Conservation (phyloP, 73 alveolate genomes). For the Blepharisma stoltei region DNA sequence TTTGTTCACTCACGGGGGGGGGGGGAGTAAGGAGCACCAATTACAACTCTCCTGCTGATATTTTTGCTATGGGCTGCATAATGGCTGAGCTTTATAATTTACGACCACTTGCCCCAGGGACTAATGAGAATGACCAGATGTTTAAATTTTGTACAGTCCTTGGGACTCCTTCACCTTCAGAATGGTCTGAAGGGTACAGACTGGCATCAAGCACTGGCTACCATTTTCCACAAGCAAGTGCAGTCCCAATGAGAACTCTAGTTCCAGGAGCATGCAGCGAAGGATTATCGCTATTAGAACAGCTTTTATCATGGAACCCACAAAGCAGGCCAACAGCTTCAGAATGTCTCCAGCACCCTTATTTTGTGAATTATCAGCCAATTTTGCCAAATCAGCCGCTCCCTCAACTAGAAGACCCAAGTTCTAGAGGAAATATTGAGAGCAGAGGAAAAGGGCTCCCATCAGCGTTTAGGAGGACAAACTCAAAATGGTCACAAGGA, state of each 20-base stretch:
- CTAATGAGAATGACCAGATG: constrained; percentile 97
- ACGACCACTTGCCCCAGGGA: constrained; percentile 96
- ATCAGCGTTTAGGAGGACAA: not conserved
- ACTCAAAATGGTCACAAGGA: constrained; percentile 28
- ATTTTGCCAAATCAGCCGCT: not conserved
- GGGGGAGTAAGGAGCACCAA: constrained; percentile 88
- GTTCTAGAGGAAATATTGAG: not conserved
- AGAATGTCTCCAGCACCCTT: constrained; percentile 79
- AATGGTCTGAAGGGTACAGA: constrained; percentile 95
- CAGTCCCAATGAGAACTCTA: constrained; percentile 53
- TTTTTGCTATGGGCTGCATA: constrained; percentile 97
- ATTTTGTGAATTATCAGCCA: constrained; percentile 59
- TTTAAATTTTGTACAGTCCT: constrained; percentile 96
- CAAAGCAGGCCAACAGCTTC: constrained; percentile 91
- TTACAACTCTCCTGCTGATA: constrained; percentile 99
- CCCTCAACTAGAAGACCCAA: not conserved
- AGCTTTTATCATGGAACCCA: constrained; percentile 95
- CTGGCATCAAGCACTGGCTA: constrained; percentile 79
- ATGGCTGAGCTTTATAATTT: constrained; percentile 98
- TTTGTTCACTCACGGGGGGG: too few relatives aligned
- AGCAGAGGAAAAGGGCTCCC: not conserved
- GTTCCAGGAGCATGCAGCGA: constrained; percentile 85
- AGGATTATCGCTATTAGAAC: constrained; percentile 84
- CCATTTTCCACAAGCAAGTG: constrained; percentile 74
- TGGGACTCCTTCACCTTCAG: constrained; percentile 92